Base-by-base conservation (phyloP, 208 protist genomes). In the Crithidia mellificae region DNA sequence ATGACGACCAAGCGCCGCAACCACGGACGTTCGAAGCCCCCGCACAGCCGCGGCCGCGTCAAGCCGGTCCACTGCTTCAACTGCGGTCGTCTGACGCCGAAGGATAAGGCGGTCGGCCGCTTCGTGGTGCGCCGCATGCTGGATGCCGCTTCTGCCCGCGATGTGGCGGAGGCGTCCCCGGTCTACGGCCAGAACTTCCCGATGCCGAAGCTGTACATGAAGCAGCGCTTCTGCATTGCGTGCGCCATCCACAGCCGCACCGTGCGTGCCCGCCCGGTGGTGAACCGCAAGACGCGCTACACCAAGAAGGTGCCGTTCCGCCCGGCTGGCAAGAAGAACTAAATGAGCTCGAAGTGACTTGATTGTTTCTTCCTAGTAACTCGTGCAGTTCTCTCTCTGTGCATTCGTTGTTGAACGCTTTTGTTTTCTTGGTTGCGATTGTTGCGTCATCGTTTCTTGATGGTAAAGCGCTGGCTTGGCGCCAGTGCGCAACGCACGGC, bases 171-270 rank as follows among this genome's bases (percentile, higher is more conserved):
- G 76, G 91, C 95, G 57, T 97, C 89, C 65, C 89, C 81, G 50
- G 73, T 98, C 64, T 96, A 97, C 76, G 86, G 97, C 29, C 80
- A 86, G 75, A 90, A 83, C 68, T 97, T 94, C 83, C 82, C 83
- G 63, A 94, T 99, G 74, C 98, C 98, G 63, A 99, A 99, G 96
- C 84, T 99, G 56, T 99, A 99, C 95, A 90, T 98, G 81, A 99
- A 99, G 95, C 85, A 98, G 82, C 94, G 99, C 84, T 99, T 99
- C 95, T 99, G 98, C 92, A 97, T 99, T 63, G 98, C 98, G 25
- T 99, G 98, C 92, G 98, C 98, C 68, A 98, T 99, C 77, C 98
- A 99, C 96, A 96, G 95, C 81, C 96, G 97, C 72, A 93, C 98
- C 32, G 98, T 99, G 51, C 97, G 92, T 63, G 90, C 86, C 55